phyloP scores from a whole-genome alignment of 2,329 filamentous ascomycete genomes.

The Diplodia sapinea region DNA sequence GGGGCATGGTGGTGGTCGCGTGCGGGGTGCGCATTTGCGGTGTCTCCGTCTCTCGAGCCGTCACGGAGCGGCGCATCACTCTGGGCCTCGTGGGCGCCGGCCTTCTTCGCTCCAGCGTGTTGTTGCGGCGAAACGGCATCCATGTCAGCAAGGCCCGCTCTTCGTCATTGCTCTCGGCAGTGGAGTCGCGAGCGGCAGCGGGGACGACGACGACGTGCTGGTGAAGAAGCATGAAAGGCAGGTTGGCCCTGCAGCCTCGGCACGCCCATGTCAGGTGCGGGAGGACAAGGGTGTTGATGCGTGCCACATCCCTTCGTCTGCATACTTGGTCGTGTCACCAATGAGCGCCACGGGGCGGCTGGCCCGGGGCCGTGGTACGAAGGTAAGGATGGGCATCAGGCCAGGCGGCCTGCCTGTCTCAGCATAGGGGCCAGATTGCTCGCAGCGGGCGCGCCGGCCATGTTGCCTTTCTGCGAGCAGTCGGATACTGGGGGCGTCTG shows the following conservation, averaged over 20 bases:
- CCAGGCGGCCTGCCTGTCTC: conserved; percentile 17
- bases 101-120: conserved; percentile 16
- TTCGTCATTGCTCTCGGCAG: conserved; percentile 10
- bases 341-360: neutral
- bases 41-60: conserved; percentile 3
- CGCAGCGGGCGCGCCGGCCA: neutral
- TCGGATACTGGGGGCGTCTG: neutral
- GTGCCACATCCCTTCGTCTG: neutral
- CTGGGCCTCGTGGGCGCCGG: conserved; percentile 1
- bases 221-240: neutral
- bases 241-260: neutral
- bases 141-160: conserved; percentile 10
- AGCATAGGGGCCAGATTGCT: neutral
- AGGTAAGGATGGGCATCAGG: neutral
- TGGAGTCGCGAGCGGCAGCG: neutral
- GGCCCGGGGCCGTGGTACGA: neutral
- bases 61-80: neutral
- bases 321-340: conserved; percentile 9
- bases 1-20: conserved; percentile 7
- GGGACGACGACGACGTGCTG: neutral
- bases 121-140: conserved; percentile 11
- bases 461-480: conserved; percentile 13
- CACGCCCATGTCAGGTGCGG: conserved; percentile 11
- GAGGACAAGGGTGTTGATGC: conserved; percentile 2
- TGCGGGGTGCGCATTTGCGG: neutral